phyloP scores from a whole-genome alignment of 805 yeast genomes.

The Suhomyces pyralidae region DNA sequence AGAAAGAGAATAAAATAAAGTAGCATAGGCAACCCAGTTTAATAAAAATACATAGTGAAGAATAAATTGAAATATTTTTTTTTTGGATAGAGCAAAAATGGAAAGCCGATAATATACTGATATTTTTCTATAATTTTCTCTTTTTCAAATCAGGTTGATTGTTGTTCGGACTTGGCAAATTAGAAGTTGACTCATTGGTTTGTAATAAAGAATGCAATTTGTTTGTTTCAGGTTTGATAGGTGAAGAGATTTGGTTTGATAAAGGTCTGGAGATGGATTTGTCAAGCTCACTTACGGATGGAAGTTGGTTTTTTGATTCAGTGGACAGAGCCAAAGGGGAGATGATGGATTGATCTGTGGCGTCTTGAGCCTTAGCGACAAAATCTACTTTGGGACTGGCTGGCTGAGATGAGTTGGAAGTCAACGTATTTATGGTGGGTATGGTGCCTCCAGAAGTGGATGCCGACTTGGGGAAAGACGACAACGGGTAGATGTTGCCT shows the following conservation, averaged over 20 bases:
- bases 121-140: constrained; percentile 5
- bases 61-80: background rate
- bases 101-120: background rate
- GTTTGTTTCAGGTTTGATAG: background rate
- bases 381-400: background rate
- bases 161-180: background rate
- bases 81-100: background rate
- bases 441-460: background rate
- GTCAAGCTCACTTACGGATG: constrained; percentile 37
- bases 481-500: background rate
- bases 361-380: background rate
- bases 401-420: background rate
- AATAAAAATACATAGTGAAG: background rate
- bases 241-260: constrained; percentile 9
- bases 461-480: background rate
- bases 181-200: background rate
- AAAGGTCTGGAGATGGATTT: constrained; percentile 18
- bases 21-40: background rate
- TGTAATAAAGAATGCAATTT: constrained; percentile 1
- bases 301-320: constrained; percentile 21
- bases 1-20: background rate
- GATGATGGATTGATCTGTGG: background rate
- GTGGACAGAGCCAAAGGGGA: background rate
- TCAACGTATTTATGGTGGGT: background rate
- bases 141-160: constrained; percentile 7